Conservation (phyloP, 805 yeast species). For the Wickerhamiella slavikovae region DNA sequence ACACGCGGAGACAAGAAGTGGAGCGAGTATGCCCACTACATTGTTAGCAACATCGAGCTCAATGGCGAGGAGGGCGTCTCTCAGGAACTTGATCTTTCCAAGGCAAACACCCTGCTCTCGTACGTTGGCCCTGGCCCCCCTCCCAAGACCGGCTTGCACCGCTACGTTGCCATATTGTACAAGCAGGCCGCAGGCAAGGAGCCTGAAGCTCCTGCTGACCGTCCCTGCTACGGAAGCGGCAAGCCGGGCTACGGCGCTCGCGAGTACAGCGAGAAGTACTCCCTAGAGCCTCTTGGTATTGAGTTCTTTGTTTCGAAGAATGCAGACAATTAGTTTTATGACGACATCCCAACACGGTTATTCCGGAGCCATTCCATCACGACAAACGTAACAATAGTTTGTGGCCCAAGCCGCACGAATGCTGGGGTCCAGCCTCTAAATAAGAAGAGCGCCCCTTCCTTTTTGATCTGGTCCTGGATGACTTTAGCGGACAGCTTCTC, state of each 20-base stretch:
- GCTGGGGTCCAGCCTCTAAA: slow-evolving; percentile 87
- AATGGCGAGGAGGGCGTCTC: slow-evolving; percentile 14
- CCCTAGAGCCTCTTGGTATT: slow-evolving; percentile 42
- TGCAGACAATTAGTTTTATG: slow-evolving; percentile 11
- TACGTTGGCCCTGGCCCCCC: slow-evolving; percentile 89
- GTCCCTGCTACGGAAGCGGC: slow-evolving; percentile 79
- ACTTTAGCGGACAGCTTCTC: slow-evolving; percentile 23
- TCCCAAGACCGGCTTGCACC: slow-evolving; percentile 61
- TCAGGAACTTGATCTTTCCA: slow-evolving; percentile 14
- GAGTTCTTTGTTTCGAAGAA: slow-evolving; percentile 76
- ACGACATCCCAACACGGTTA: slow-evolving; percentile 12
- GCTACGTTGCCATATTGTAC: slow-evolving; percentile 60
- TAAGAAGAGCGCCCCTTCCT: slow-evolving; percentile 61
- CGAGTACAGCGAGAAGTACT: slow-evolving; percentile 43
- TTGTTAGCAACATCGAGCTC: slow-evolving; percentile 23
- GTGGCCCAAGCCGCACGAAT: slow-evolving; percentile 67
- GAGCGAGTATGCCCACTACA: slow-evolving; percentile 73
- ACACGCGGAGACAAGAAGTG: slow-evolving; percentile 61
- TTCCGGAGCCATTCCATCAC: slow-evolving; percentile 21
- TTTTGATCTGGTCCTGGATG: slow-evolving; percentile 29
- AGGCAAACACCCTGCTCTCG: slow-evolving; percentile 27
- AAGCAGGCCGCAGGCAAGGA: slow-evolving; percentile 32
- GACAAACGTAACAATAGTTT: slow-evolving; percentile 22
- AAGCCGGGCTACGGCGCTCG: slow-evolving; percentile 57
- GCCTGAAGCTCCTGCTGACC: slow-evolving; percentile 19